Conservation (phyloP, 129 eudicot genomes). For the Artemisia argyi region DNA sequence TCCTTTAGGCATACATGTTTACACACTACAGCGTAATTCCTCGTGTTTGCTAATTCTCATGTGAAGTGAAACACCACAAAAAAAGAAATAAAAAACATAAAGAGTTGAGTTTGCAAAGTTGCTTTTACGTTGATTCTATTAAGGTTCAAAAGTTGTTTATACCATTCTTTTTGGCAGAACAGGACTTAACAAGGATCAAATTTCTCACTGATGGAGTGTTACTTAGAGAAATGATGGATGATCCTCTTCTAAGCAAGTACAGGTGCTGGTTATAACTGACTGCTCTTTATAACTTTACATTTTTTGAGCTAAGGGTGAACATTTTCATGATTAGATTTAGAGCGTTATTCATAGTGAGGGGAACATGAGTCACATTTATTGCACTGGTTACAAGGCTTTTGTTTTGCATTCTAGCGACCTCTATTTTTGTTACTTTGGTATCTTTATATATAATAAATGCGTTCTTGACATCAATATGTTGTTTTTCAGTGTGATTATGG, state of each 20-base stretch:
- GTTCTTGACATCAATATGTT: background rate
- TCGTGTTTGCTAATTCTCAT: no score
- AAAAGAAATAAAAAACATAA: background rate
- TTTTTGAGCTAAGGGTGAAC: no score
- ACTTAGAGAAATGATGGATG: conserved; percentile 98
- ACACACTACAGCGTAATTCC: no score
- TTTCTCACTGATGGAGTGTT: conserved; percentile 97
- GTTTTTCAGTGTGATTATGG: conserved; percentile 83
- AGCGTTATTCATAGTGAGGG: no score
- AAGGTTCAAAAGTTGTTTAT: conserved; percentile 29
- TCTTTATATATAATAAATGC: background rate
- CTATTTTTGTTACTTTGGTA: background rate
- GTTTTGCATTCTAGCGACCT: no score
- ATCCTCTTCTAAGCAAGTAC: conserved; percentile 92
- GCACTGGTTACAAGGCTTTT: no score
- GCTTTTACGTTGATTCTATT: conserved; percentile 7
- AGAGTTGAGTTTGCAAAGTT: conserved; percentile 1
- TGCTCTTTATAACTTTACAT: no score
- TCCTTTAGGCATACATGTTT: no score
- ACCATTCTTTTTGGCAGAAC: conserved; percentile 39
- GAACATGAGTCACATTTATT: no score
- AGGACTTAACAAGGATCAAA: conserved; percentile 88
- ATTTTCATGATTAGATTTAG: no score
- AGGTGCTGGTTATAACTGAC: conserved; percentile 46
- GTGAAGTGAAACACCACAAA: background rate